Conservation (phyloP, 768 basidiomycete species). For the Pholiota molesta region DNA sequence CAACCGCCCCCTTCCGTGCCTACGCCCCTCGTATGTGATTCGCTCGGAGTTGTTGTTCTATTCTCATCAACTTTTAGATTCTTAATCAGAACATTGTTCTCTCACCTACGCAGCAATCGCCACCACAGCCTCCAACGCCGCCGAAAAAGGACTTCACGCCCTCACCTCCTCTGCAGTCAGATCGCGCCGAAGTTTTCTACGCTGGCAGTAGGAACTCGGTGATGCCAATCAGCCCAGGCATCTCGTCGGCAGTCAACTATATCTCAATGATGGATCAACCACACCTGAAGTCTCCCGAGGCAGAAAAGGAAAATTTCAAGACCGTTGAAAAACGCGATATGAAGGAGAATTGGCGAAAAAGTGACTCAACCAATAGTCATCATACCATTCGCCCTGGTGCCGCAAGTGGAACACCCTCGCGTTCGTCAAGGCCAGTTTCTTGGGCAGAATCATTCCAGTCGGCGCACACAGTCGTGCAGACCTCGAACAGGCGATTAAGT, state of each 20-base stretch:
- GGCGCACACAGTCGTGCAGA: slow-evolving; percentile 69
- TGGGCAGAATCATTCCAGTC: slow-evolving; percentile 80
- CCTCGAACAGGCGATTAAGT: slow-evolving; percentile 64
- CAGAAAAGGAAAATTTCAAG: slow-evolving; percentile 7
- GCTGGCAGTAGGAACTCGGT: slow-evolving; percentile 50
- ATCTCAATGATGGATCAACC: slow-evolving; percentile 41
- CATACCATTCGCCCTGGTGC: slow-evolving; percentile 62
- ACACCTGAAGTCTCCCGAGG: slow-evolving; percentile 17
- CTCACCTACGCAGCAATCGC: slow-evolving; percentile 19
- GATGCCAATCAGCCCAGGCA: slow-evolving; percentile 58
- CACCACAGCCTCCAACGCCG: slow-evolving; percentile 24
- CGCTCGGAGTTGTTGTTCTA: slow-evolving; percentile 16
- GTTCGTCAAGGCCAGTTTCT: slow-evolving; percentile 73
- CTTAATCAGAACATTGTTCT: slow-evolving; percentile 19
- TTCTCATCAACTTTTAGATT: not conserved
- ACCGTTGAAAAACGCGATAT: slow-evolving; percentile 35
- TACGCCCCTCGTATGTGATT: not conserved
- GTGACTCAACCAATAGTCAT: slow-evolving; percentile 81
- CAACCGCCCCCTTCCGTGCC: not conserved
- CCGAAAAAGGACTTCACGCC: slow-evolving; percentile 17
- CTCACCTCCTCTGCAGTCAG: slow-evolving; percentile 3
- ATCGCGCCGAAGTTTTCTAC: slow-evolving; percentile 9
- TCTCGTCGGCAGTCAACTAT: slow-evolving; percentile 60
- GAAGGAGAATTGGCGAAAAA: slow-evolving; percentile 81
- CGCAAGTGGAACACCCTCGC: slow-evolving; percentile 22